Conservation (phyloP, 768 basidiomycete species). For the Daedaleopsis sinensis region DNA sequence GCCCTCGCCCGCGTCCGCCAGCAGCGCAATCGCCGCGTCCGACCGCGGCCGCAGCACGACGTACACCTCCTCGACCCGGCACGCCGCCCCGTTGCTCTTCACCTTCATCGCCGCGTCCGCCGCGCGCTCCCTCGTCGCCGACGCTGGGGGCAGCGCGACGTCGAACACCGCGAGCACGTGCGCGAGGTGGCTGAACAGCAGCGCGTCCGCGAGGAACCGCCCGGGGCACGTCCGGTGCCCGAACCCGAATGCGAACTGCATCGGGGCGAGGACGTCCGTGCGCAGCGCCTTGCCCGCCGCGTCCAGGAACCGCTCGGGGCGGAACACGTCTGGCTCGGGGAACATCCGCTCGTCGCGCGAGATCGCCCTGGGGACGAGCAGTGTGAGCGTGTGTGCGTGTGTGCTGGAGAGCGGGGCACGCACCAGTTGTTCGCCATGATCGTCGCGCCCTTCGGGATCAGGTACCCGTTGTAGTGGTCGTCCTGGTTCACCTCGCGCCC, state of each 20-base stretch:
- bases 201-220: constrained; percentile 24
- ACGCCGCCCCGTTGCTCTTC: constrained; percentile 19
- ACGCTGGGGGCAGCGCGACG: constrained; percentile 16
- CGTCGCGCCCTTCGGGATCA: constrained; percentile 34
- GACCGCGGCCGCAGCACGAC: constrained; percentile 10
- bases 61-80: constrained; percentile 17
- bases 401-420: background rate
- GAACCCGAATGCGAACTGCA: constrained; percentile 25
- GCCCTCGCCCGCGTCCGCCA: background rate
- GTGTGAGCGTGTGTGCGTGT: background rate
- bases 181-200: constrained; percentile 26
- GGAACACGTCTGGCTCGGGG: constrained; percentile 33
- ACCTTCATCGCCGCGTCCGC: constrained; percentile 19
- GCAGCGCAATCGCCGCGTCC: constrained; percentile 1
- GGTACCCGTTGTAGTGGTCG: constrained; percentile 30
- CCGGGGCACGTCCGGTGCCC: constrained; percentile 25
- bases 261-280: constrained; percentile 18
- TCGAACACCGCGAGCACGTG: constrained; percentile 30
- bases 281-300: background rate
- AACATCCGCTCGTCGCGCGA: constrained; percentile 32
- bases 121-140: constrained; percentile 5
- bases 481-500: constrained; percentile 18
- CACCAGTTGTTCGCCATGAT: constrained; percentile 34
- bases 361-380: constrained; percentile 29
- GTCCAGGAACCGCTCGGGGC: constrained; percentile 31